These are phyloP conservation scores for Vickermania ingenoplastis DNA, from an alignment of 208 protist genomes.

Conservation along the genomic window DNA sequence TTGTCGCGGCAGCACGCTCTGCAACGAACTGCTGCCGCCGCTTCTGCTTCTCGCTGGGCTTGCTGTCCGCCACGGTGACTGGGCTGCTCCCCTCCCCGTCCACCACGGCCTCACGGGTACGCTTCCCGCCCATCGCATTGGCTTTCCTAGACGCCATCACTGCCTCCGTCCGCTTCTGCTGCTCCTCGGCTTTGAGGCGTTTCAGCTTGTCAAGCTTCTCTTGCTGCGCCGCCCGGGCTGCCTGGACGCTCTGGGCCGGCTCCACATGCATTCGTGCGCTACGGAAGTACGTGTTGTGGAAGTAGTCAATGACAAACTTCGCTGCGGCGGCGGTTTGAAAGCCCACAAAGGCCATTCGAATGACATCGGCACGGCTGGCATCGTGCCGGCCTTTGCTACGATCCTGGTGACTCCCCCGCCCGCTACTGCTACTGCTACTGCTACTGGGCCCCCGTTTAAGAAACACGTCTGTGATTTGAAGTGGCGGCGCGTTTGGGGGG, in stretches of 20 bases:
- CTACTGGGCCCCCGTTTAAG: constrained; percentile 21
- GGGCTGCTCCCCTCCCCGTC: background rate
- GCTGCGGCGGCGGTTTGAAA: constrained; percentile 82
- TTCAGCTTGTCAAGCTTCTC: background rate
- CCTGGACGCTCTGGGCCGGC: constrained; percentile 60
- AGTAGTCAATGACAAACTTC: constrained; percentile 80
- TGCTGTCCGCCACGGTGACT: no score
- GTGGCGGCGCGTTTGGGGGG: constrained; percentile 61
- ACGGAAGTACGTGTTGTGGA: constrained; percentile 92
- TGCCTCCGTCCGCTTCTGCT: background rate
- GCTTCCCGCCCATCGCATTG: background rate
- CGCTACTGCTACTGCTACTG: background rate
- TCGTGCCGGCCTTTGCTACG: no score
- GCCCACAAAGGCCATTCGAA: constrained; percentile 96
- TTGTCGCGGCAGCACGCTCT: constrained; percentile 39
- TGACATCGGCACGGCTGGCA: constrained; percentile 1
- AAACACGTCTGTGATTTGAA: constrained; percentile 79
- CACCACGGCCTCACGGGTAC: background rate
- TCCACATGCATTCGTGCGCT: constrained; percentile 87
- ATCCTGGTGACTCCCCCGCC: no score
- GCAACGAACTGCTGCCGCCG: constrained; percentile 57
- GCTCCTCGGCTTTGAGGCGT: background rate
- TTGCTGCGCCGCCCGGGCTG: constrained; percentile 18
- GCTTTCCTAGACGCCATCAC: constrained; percentile 7
- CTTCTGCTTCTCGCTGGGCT: constrained; percentile 9